phyloP scores from a whole-genome alignment of 2,329 filamentous ascomycete genomes.

The Colletotrichum spaethianum region DNA sequence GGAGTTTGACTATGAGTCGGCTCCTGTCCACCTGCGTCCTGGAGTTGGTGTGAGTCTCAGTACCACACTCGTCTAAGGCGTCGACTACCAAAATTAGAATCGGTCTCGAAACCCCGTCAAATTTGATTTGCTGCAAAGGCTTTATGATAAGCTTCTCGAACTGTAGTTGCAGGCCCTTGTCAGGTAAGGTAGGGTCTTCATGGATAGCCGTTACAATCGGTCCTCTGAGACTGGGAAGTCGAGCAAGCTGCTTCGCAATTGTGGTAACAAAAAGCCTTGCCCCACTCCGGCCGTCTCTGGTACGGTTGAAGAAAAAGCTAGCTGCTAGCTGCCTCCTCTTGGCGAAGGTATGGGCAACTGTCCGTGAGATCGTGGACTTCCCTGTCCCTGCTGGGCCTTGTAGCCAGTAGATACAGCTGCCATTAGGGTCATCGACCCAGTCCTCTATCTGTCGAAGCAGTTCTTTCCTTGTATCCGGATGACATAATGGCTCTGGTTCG shows the following conservation, averaged over 20 bases:
- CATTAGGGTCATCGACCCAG: constrained; percentile 44
- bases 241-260: neutral
- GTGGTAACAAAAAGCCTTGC: neutral
- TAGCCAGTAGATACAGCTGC: constrained; percentile 50
- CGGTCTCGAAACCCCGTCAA: neutral
- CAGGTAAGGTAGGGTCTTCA: neutral
- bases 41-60: neutral
- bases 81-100: neutral
- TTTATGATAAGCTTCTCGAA: constrained; percentile 9
- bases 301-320: constrained; percentile 43
- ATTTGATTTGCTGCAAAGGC: neutral
- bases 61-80: neutral
- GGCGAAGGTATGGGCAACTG: constrained; percentile 43
- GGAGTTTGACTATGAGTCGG: neutral
- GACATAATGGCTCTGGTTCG: constrained; percentile 48
- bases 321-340: constrained; percentile 39
- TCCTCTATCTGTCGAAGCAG: constrained; percentile 45
- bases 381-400: constrained; percentile 53
- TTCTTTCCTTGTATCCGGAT: constrained; percentile 45
- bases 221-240: neutral
- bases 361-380: constrained; percentile 53
- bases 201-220: neutral
- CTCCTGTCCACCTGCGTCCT: neutral
- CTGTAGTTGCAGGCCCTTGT: neutral
- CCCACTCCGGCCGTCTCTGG: neutral